Evolutionary conservation across 331 rosid species (phyloP).

Genomic region (Pyrus hybrid): DNA sequence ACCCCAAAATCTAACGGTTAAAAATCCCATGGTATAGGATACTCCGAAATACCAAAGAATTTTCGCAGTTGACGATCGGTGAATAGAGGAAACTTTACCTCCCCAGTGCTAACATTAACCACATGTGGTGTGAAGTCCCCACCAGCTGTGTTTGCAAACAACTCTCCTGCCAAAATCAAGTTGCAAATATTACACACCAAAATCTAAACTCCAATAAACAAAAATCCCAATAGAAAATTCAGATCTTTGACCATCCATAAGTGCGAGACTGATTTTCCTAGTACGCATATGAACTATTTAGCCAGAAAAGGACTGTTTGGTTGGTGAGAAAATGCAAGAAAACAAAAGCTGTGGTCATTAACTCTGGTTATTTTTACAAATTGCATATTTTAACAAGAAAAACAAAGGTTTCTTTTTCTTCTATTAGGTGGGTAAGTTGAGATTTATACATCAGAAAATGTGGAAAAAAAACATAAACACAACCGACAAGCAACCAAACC

Average conservation of each 20-base stretch:
- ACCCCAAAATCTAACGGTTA: not conserved
- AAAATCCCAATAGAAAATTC: not conserved
- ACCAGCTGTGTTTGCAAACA: conserved; percentile 46
- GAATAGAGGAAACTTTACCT: conserved; percentile 39
- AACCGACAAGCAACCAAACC: conserved; percentile 1
- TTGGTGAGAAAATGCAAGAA: conserved; percentile 1
- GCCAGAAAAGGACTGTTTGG: not conserved
- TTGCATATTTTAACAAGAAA: not conserved
- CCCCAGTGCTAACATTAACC: conserved; percentile 57
- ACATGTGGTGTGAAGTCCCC: conserved; percentile 67
- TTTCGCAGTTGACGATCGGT: no score
- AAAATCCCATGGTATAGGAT: no score
- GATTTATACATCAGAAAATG: conserved; percentile 5
- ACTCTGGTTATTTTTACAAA: not conserved
- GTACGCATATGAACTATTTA: not conserved
- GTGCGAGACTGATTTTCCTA: not conserved
- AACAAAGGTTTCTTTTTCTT: not conserved
- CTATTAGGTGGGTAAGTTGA: conserved; percentile 9
- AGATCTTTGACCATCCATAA: not conserved
- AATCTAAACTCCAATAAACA: not conserved
- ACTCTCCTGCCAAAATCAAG: conserved; percentile 49
- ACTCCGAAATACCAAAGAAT: no score
- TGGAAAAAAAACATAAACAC: conserved; percentile 3
- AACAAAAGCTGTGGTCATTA: not conserved
- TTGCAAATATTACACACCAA: conserved; percentile 11